Base-by-base conservation (phyloP, 1,284 basidiomycete genomes). In the Ustilago tritici region DNA sequence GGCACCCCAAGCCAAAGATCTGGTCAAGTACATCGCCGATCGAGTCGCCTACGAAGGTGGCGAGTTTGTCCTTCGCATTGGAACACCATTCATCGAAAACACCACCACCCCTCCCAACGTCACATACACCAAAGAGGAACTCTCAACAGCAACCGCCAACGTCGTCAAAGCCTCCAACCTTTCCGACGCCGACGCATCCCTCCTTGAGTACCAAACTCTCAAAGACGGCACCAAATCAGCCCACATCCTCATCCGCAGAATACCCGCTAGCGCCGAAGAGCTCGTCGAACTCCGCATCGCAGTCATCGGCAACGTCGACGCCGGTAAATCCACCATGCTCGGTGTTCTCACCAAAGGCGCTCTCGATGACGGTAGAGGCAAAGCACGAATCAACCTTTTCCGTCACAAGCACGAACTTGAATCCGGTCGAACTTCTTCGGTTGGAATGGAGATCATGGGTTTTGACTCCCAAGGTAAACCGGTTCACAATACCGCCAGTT, bases 361-460 rank as follows among this genome's bases (percentile, higher is more conserved):
- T 2, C 88, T 99, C 65, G 96, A 99, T 82, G 96, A 99, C 86
- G 97, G 96, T 12, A 89, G 97, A 86, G 96, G 96, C 1, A 91
- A 92, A 67, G 95, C 96, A 1, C 92, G 96, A 58, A 93, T 98
- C 9, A 92, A 92, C 3, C 88, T 99, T 8, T 98, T 98, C 88
- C 89, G 96, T 54, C 97, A 99, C 87, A 98, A 98, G 86, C 96
- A 99, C 84, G 96, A 99, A 87, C 89, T 98, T 72, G 96, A 99
- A 88, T 95, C 93, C 11, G 96, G 97, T 2, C 89, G 97, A 61
- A 98, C 96, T 0, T 95, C 93, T 35, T 94, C 92, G 70, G 94
- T 98, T 38, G 96, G 97, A 50, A 94, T 97, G 91, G 95, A 98
- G 89, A 94, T 94, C 79, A 81, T 86, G 80, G 85, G 85, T 3